Percentiles rank a stretch among this genome's conserved stretches.
Evolutionary conservation across 2,329 filamentous ascomycete species (phyloP).

Genomic region (Paraphoma chrysanthemicola): DNA sequence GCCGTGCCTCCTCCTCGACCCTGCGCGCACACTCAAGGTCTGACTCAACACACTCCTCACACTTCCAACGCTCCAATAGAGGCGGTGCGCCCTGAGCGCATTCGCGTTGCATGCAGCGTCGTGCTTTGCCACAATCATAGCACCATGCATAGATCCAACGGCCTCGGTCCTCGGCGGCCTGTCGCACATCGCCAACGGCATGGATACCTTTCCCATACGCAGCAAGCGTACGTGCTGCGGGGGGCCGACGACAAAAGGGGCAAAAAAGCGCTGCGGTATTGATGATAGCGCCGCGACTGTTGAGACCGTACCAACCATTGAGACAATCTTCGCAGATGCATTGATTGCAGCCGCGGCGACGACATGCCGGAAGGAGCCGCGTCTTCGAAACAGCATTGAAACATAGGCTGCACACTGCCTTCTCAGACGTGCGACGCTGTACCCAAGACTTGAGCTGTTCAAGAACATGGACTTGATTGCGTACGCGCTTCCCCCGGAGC

Average conservation of each 20-base stretch:
- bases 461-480: too few species aligned
- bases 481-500: too few species aligned
- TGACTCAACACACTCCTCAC: slow-evolving; percentile 44
- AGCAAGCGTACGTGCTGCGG: slow-evolving; percentile 47
- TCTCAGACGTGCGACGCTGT: too few species aligned
- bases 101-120: slow-evolving; percentile 51
- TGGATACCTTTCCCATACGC: slow-evolving; percentile 47
- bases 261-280: slow-evolving; percentile 58
- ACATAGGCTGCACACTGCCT: too few species aligned
- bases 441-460: too few species aligned
- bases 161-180: slow-evolving; percentile 51
- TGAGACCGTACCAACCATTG: too few species aligned
- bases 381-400: too few species aligned
- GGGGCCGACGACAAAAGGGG: slow-evolving; percentile 59
- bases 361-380: too few species aligned
- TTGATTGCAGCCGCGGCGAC: too few species aligned
- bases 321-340: too few species aligned
- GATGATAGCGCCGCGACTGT: too few species aligned
- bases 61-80: slow-evolving; percentile 51
- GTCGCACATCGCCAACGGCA: slow-evolving; percentile 47
- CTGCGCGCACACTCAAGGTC: slow-evolving; percentile 23
- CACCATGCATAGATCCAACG: slow-evolving; percentile 61
- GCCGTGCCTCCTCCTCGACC: slow-evolving; percentile 15
- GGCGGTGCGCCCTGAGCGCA: slow-evolving; percentile 53
- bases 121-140: slow-evolving; percentile 51